Evolutionary conservation across 176 grass and related monocot genomes (phyloP).

Genomic region (Ensete glaucum): DNA sequence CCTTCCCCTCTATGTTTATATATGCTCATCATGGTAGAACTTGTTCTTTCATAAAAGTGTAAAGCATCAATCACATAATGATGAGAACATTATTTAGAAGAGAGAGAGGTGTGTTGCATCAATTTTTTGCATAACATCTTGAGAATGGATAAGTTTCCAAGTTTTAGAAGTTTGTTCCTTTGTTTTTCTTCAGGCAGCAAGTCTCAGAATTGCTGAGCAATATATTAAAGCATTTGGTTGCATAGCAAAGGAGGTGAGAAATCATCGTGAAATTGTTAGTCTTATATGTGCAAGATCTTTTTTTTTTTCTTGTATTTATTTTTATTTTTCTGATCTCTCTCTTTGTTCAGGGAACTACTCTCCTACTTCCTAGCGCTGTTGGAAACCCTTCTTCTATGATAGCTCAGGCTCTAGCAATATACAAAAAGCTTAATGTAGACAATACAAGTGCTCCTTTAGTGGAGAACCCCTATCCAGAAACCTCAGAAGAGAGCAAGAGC

Average conservation of each 20-base stretch:
- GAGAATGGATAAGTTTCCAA: too few relatives aligned
- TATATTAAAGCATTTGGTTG: constrained; percentile 67
- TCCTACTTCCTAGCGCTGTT: constrained; percentile 50
- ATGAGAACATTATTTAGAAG: too few relatives aligned
- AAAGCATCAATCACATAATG: too few relatives aligned
- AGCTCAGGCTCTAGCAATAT: constrained; percentile 62
- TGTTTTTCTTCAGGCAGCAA: constrained; percentile 44
- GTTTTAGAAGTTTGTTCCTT: background rate
- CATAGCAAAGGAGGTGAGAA: constrained; percentile 61
- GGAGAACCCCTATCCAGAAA: background rate
- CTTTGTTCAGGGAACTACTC: constrained; percentile 41
- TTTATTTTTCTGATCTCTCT: background rate
- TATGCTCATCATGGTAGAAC: background rate
- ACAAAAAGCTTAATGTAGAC: constrained; percentile 19
- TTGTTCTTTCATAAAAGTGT: too few relatives aligned
- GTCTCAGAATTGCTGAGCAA: constrained; percentile 76
- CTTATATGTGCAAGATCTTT: too few relatives aligned
- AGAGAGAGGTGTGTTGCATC: too few relatives aligned
- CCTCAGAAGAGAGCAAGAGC: background rate
- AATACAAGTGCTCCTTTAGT: background rate
- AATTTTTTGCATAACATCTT: too few relatives aligned
- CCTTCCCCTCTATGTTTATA: background rate
- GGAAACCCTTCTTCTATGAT: constrained; percentile 58
- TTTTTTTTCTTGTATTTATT: constrained; percentile 7
- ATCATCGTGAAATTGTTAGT: background rate